phyloP scores from a whole-genome alignment of 331 rosid genomes.

The Rosa hybrid region DNA sequence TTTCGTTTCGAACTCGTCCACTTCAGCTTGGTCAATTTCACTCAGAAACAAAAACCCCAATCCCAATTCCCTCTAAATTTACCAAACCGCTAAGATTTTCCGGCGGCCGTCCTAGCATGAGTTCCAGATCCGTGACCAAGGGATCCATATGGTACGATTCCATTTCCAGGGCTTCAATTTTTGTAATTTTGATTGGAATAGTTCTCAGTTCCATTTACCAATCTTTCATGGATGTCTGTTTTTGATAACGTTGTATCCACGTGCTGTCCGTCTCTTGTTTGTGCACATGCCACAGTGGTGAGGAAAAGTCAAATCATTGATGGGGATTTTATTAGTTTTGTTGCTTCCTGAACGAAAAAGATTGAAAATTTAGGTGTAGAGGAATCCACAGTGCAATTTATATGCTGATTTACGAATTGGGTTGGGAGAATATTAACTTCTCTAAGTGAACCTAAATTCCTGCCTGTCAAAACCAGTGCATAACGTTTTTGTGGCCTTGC shows the following conservation, averaged over 20 bases:
- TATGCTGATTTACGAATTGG: background rate
- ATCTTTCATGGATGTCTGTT: conserved; percentile 5
- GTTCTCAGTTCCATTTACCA: too few relatives aligned
- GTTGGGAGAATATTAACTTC: background rate
- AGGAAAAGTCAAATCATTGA: background rate
- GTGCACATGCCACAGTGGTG: background rate
- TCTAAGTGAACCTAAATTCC: background rate
- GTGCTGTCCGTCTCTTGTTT: background rate
- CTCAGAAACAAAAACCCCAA: too few relatives aligned
- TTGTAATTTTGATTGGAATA: too few relatives aligned
- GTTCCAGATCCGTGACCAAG: too few relatives aligned
- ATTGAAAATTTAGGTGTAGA: background rate
- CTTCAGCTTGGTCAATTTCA: too few relatives aligned
- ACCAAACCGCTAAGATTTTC: too few relatives aligned
- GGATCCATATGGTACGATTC: too few relatives aligned
- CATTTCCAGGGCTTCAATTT: too few relatives aligned
- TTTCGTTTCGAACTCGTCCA: too few relatives aligned
- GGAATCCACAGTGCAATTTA: background rate
- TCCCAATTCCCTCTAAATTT: too few relatives aligned
- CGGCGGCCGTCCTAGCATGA: too few relatives aligned
- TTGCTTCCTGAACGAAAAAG: background rate
- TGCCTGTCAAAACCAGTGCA: background rate
- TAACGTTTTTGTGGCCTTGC: background rate
- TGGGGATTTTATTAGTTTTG: background rate
- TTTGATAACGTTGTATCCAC: background rate